Base-by-base conservation (phyloP, 2,329 filamentous ascomycete genomes). In the Dactylellina drechsleri region DNA sequence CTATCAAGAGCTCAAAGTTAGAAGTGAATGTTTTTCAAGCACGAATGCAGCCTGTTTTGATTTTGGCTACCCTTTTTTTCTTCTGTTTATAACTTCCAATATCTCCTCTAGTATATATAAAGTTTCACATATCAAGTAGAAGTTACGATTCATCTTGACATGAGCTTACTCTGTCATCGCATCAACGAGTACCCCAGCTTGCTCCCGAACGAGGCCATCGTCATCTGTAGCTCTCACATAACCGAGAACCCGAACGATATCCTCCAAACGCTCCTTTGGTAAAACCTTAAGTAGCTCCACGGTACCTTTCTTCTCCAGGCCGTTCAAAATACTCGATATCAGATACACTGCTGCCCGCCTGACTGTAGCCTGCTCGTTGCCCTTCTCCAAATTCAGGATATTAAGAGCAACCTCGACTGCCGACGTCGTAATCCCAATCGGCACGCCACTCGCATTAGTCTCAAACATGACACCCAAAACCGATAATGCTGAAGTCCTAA, bases 401-500 rank as follows among this genome's bases (percentile, higher is more conserved):
- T 86, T 85, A 66, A 91, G 82, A 64, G 86, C 87, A 26, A 91
- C 83, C 77, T 92, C 90, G 10, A 92, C 83, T 0, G 86, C 85
- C 1, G 84, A 84, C 8, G 86, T 85, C 12, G 87, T 84, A 15
- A 88, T 78, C 5, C 82, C 80, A 0, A 87, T 80, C 0, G 87
- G 86, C 26, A 90, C 81, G 0, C 87, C 88, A 0, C 82, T 81
- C 2, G 89, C 82, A 77, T 88, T 89, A 0, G 84, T 86, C 80
- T 92, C 89, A 26, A 92, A 81, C 0, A 85, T 84, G 0, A 82
- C 82, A 0, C 86, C 86, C 50, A 92, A 83, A 54, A 92, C 85
- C 3, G 89, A 90, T 5, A 93, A 81, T 2, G 90, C 88, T 20
- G 90, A 92, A 13, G 89, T 83, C 0, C 91, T 87, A 77, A 93